A percentile compares a stretch with the other conserved stretches of the same genome.
phyloP scores from a whole-genome alignment of 352 stramenopile species.

The Phytophthora sansomeana region DNA sequence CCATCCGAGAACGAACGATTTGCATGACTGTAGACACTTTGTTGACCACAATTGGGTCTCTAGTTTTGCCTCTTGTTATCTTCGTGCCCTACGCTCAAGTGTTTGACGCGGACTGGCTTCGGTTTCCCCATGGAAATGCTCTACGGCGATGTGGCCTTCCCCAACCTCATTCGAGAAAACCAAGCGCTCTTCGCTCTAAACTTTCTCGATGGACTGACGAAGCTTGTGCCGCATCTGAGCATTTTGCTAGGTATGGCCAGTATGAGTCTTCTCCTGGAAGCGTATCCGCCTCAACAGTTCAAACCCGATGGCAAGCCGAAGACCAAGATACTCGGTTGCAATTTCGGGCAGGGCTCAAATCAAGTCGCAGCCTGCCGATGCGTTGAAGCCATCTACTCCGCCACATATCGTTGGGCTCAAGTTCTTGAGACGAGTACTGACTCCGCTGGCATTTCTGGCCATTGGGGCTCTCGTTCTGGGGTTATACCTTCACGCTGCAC shows the following conservation, averaged over 20 bases:
- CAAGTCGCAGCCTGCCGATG: no score
- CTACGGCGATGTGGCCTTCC: conserved; percentile 55
- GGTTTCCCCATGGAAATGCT: conserved; percentile 47
- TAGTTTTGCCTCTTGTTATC: conserved; percentile 27
- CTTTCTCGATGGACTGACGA: conserved; percentile 38
- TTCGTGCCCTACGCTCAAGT: conserved; percentile 32
- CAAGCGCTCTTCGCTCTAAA: conserved; percentile 46
- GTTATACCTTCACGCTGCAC: conserved; percentile 22
- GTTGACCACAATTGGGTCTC: conserved; percentile 4
- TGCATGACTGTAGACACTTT: conserved; percentile 25
- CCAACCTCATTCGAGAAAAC: conserved; percentile 56
- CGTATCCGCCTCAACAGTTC: conserved; percentile 8
- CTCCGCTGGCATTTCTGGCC: no score
- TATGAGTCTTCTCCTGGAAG: conserved; percentile 38
- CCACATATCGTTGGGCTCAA: no score
- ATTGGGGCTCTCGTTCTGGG: no score
- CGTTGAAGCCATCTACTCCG: no score
- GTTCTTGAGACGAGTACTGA: no score
- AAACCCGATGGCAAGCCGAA: no score
- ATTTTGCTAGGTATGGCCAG: conserved; percentile 47
- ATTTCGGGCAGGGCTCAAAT: no score
- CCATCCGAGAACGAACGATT: conserved; percentile 32
- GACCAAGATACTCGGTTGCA: no score
- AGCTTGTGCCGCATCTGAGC: conserved; percentile 46
- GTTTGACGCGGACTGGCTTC: conserved; percentile 37